Base-by-base conservation (phyloP, 2,329 filamentous ascomycete genomes). In the Plenodomus biglobosus region DNA sequence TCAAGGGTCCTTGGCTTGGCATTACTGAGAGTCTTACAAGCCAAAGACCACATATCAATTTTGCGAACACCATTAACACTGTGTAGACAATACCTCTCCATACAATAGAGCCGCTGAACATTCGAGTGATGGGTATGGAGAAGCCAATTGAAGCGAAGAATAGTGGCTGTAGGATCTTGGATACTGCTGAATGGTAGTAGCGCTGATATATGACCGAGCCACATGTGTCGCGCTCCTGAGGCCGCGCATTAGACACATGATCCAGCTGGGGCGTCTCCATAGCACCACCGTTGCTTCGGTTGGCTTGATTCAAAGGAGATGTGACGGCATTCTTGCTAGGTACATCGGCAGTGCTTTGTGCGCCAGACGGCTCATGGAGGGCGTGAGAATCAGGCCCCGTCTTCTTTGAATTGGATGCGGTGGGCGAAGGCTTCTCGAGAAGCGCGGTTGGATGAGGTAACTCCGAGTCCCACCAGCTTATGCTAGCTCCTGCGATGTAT, bases 81-180 rank as follows among this genome's bases (percentile, higher is more conserved):
- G 85, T 78, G 59, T 92, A 94, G 1, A 91, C 78, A 0, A 91
- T 53, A 0, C 88, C 88, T 10, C 83, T 81, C 88, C 87, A 94
- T 1, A 91, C 71, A 0, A 88, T 77, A 0, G 72, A 61, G 0
- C 81, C 81, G 0, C 68, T 66, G 58, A 91, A 92, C 77, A 94
- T 84, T 5, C 81, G 72, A 0, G 80, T 82, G 22, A 92, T 85
- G 0, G 88, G 88, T 1, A 94, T 87, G 0, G 88, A 85, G 64
- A 92, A 92, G 0, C 88, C 88, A 30, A 92, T 86, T 0, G 80
- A 83, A 2, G 80, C 87, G 61, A 92, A 92, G 71, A 92, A 91
- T 48, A 90, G 79, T 0, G 88, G 87, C 41, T 83, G 83, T 0
- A 92, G 66, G 0, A 91, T 74, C 8, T 74, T 74, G 2, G 80